phyloP scores from a whole-genome alignment of 2,329 filamentous ascomycete species.

The Tolypocladium amazonense region DNA sequence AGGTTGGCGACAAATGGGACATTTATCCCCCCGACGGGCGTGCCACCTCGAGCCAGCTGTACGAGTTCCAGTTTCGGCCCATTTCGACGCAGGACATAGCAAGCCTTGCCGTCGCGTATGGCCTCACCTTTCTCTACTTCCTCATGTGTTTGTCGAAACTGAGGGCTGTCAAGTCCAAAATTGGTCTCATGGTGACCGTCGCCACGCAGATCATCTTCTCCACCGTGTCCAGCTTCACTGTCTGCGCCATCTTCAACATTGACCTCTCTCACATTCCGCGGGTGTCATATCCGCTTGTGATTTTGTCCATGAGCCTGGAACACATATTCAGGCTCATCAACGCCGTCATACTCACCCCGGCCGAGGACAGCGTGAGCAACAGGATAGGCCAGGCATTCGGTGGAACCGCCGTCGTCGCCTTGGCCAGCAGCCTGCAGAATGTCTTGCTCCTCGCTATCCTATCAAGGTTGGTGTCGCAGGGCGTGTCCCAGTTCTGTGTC shows the following conservation, averaged over 20 bases:
- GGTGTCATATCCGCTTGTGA: constrained; percentile 66
- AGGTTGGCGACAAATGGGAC: constrained; percentile 45
- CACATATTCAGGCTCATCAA: constrained; percentile 74
- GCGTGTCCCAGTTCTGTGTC: constrained; percentile 64
- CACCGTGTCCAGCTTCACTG: constrained; percentile 68
- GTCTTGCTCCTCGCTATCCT: constrained; percentile 53
- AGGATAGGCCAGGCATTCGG: constrained; percentile 67
- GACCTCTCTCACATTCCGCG: constrained; percentile 66
- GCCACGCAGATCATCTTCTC: constrained; percentile 60
- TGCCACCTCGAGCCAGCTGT: constrained; percentile 48
- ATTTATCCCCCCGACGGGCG: constrained; percentile 52
- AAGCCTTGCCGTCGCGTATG: constrained; percentile 55
- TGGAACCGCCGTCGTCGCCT: constrained; percentile 57
- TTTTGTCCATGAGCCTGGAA: constrained; percentile 66
- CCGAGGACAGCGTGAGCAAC: constrained; percentile 55
- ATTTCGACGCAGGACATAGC: constrained; percentile 57
- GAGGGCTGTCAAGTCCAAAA: constrained; percentile 63
- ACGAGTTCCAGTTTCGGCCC: constrained; percentile 70
- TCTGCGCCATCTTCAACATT: constrained; percentile 66
- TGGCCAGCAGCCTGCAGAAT: constrained; percentile 60
- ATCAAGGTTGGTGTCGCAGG: constrained; percentile 57
- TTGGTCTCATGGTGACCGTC: constrained; percentile 62
- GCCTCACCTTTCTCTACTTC: constrained; percentile 53
- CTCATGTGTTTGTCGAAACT: constrained; percentile 56
- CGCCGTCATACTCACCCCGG: constrained; percentile 60